These are phyloP conservation scores for Colletotrichum noveboracense DNA, from an alignment of 2,329 filamentous ascomycete genomes.

Conservation along the genomic window DNA sequence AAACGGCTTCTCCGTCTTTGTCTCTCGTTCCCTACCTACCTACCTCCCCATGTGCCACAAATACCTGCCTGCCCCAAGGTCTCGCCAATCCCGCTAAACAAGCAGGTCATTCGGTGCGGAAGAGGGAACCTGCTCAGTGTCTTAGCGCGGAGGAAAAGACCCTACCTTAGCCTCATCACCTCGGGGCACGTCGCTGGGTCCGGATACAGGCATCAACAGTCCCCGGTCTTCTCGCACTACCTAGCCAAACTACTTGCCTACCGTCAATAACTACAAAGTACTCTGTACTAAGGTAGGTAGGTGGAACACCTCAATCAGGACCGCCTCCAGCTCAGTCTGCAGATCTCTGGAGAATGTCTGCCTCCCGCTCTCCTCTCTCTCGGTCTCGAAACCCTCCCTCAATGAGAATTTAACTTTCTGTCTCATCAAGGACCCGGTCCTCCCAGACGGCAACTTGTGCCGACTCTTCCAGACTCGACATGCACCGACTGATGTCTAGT, in stretches of 20 bases:
- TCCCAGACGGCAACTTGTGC: slow-evolving; percentile 8
- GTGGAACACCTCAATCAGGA: background rate
- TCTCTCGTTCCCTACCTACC: background rate
- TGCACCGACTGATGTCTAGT: background rate
- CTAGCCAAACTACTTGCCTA: background rate
- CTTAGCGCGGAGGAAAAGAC: background rate
- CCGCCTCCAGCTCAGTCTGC: background rate
- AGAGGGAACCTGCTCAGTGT: background rate
- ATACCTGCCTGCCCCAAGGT: background rate
- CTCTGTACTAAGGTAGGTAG: background rate
- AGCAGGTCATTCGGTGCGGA: background rate
- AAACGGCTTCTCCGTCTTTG: background rate
- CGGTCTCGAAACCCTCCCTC: background rate
- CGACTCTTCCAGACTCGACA: background rate
- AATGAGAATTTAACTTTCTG: background rate
- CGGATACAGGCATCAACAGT: background rate
- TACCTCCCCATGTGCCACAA: background rate
- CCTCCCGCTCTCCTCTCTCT: background rate
- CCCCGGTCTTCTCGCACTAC: background rate
- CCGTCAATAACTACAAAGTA: background rate
- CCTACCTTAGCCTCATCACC: background rate
- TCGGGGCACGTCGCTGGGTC: background rate
- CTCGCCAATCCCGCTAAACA: background rate
- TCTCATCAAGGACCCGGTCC: background rate
- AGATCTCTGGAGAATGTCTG: background rate